These are phyloP conservation scores for Clarireedia sp. DNA, from an alignment of 2,329 filamentous ascomycete genomes.

Conservation along the genomic window DNA sequence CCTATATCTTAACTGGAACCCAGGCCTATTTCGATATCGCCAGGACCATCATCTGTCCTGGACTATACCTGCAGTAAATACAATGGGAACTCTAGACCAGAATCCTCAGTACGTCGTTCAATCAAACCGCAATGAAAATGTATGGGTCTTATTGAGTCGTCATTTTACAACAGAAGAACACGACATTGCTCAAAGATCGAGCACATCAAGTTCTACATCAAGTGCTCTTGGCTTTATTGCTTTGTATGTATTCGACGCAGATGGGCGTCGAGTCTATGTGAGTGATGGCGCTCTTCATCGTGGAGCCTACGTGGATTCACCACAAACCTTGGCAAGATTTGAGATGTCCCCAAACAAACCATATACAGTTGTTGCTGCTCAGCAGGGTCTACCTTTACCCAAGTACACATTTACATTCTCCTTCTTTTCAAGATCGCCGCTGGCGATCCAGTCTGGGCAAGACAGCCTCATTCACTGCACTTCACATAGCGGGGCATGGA, in stretches of 20 bases:
- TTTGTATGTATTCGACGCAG: slow-evolving; percentile 68
- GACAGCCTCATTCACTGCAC: slow-evolving; percentile 34
- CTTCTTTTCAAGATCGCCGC: slow-evolving; percentile 60
- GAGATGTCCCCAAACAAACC: slow-evolving; percentile 41
- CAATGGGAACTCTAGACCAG: slow-evolving; percentile 49
- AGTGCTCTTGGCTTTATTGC: slow-evolving; percentile 68
- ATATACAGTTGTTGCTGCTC: slow-evolving; percentile 61
- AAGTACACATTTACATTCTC: slow-evolving; percentile 82
- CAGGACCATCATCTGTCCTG: slow-evolving; percentile 89
- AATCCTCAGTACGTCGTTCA: slow-evolving; percentile 67
- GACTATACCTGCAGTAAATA: slow-evolving; percentile 46
- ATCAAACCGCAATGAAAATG: slow-evolving; percentile 48
- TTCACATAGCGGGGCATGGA: slow-evolving; percentile 65
- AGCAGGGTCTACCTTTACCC: slow-evolving; percentile 66
- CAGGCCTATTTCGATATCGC: slow-evolving; percentile 68
- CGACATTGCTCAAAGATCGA: slow-evolving; percentile 41
- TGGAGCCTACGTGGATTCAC: slow-evolving; percentile 86
- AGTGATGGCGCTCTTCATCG: slow-evolving; percentile 64
- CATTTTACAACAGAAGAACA: slow-evolving; percentile 71
- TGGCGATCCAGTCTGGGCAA: slow-evolving; percentile 53
- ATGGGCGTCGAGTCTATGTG: slow-evolving; percentile 65
- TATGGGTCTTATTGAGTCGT: slow-evolving; percentile 81
- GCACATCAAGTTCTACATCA: slow-evolving; percentile 21
- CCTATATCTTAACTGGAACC: slow-evolving; percentile 97
- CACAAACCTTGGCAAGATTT: slow-evolving; percentile 78